Conservation (phyloP, 495 filamentous ascomycete genomes). For the Trichoderma reesei region DNA sequence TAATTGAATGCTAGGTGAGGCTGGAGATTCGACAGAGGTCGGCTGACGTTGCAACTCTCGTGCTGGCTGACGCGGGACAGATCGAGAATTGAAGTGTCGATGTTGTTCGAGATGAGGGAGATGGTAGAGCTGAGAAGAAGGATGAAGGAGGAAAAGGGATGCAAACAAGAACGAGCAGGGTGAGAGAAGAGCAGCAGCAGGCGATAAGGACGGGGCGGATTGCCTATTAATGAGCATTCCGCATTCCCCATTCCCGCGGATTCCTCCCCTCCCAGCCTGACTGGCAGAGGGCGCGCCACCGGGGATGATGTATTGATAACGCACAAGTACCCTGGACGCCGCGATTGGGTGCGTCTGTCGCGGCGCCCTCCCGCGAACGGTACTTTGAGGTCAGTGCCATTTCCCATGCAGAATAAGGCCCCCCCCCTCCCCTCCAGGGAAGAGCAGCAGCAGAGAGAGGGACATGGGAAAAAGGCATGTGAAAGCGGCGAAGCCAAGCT, state of each 20-base stretch:
- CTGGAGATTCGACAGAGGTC: not conserved
- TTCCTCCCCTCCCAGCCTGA: not conserved
- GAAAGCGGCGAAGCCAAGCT: conserved; percentile 2
- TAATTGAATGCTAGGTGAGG: not conserved
- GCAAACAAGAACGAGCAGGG: not conserved
- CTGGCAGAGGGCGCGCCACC: not conserved
- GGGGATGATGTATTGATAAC: conserved; percentile 6
- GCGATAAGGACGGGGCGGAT: conserved; percentile 2
- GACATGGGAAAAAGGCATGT: not conserved
- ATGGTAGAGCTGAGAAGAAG: not conserved
- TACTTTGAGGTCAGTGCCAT: not conserved
- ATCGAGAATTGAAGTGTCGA: not conserved
- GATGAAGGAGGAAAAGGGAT: not conserved
- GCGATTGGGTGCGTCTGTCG: not conserved
- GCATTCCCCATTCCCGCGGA: not conserved
- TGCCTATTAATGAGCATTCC: not conserved
- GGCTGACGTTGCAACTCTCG: no score
- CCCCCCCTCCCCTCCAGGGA: not conserved
- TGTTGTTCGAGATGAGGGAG: not conserved
- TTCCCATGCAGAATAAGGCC: no score
- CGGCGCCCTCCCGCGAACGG: conserved; percentile 1
- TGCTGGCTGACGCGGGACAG: not conserved
- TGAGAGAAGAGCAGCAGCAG: not conserved
- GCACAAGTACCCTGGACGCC: not conserved
- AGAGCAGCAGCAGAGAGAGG: not conserved